Conservation (phyloP, 2,329 filamentous ascomycete genomes). For the Lomentospora prolificans region DNA sequence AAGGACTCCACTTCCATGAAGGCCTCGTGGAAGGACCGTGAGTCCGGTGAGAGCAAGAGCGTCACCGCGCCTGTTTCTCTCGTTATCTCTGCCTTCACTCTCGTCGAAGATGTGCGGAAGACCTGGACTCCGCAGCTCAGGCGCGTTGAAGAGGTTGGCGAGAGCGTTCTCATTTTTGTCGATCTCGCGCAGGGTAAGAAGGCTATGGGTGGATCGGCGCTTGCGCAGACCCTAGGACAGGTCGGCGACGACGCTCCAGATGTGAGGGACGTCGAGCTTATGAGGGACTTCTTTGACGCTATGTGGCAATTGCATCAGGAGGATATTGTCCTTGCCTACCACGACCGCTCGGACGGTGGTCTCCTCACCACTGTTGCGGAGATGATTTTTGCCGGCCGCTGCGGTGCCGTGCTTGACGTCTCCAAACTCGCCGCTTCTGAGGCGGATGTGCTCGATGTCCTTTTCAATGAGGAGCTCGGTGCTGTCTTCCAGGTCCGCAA, state of each 20-base stretch:
- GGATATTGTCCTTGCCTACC: slow-evolving; percentile 73
- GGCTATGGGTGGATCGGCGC: slow-evolving; percentile 79
- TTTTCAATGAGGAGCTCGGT: slow-evolving; percentile 95
- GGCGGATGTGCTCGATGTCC: slow-evolving; percentile 58
- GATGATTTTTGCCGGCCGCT: slow-evolving; percentile 97
- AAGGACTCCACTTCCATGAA: slow-evolving; percentile 99
- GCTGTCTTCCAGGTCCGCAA: slow-evolving; percentile 92
- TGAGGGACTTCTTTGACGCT: slow-evolving; percentile 89
- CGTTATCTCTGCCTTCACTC: slow-evolving; percentile 81
- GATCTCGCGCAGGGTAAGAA: slow-evolving; percentile 75
- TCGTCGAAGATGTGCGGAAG: slow-evolving; percentile 69
- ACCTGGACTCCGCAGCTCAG: slow-evolving; percentile 92
- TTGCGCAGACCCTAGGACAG: slow-evolving; percentile 82
- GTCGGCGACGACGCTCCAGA: slow-evolving; percentile 80
- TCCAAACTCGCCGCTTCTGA: slow-evolving; percentile 47
- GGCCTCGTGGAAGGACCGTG: slow-evolving; percentile 77
- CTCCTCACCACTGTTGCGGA: slow-evolving; percentile 83
- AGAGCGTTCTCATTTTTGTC: slow-evolving; percentile 81
- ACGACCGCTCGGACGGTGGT: slow-evolving; percentile 89
- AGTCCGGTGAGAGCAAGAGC: slow-evolving; percentile 60
- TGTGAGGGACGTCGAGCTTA: slow-evolving; percentile 68
- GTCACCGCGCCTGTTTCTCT: slow-evolving; percentile 88
- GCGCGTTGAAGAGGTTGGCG: slow-evolving; percentile 75
- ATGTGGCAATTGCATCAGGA: slow-evolving; percentile 53
- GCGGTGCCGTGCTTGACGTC: slow-evolving; percentile 69